Base-by-base conservation (phyloP, 495 filamentous ascomycete genomes). In the Staphylotrichum tortipilum region DNA sequence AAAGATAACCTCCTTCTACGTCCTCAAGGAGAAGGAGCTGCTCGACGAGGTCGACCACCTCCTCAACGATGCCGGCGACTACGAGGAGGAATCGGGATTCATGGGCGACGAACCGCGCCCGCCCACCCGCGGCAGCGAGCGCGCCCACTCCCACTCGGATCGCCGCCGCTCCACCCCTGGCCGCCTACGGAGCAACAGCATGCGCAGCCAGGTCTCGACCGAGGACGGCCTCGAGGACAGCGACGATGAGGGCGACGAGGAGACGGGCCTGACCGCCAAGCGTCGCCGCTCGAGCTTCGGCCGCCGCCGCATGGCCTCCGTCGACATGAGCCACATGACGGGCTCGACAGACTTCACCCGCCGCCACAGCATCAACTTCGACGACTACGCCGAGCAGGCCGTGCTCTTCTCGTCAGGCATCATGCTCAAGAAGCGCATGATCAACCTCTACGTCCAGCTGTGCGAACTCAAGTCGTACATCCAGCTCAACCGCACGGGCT, bases 401-500 rank as follows among this genome's bases (percentile, higher is more conserved):
- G 73, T 76, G 22, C 68, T 95, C 3, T 92, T 86, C 59, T 89
- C 90, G 52, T 78, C 81, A 24, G 86, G 84, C 12, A 81, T 95
- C 53, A 88, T 86, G 53, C 67, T 97, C 57, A 97, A 97, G 73
- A 96, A 94, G 69, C 79, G 89, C 29, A 81, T 85, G 39, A 79
- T 94, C 48, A 85, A 83, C 58, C 70, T 87, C 43, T 99, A 95
- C 58, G 94, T 97, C 44, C 83, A 85, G 49, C 70, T 97, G n/a
- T 95, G 92, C 69, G 92, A 95, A 56, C 78, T 99, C 48, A 88
- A 94, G 63, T 95, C 90, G 12, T 99, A 90, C 63, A 81, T 92
- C 45, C 92, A 99, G 68, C 75, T 99, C 36, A 99, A 99, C 73
- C 83, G 82, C 68, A 99, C 92, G 0, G 92, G 92, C 3, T 99